Percentiles rank a stretch among this genome's conserved stretches.
Conservation (phyloP, 768 basidiomycete genomes). For the Piloderma croceum region DNA sequence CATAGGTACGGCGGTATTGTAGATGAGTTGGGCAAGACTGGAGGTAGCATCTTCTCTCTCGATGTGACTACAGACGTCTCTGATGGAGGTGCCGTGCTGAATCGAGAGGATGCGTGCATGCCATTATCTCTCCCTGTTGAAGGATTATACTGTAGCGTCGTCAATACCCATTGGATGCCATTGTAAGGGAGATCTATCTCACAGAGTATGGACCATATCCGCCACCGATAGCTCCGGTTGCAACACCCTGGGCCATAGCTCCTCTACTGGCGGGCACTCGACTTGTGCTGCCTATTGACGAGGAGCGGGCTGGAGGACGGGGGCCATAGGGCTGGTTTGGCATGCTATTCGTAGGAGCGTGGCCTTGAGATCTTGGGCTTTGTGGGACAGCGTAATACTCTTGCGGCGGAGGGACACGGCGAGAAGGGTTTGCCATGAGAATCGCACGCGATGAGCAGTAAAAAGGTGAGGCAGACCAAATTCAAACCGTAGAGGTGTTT, state of each 20-base stretch:
- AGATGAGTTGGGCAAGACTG: constrained; percentile 34
- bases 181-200: constrained; percentile 20
- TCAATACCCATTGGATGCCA: too few relatives aligned
- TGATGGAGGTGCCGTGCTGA: constrained; percentile 51
- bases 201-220: constrained; percentile 89
- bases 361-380: constrained; percentile 12
- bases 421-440: not conserved
- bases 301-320: too few relatives aligned
- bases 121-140: constrained; percentile 34
- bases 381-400: constrained; percentile 42
- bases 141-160: constrained; percentile 49
- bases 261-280: not conserved
- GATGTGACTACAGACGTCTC: constrained; percentile 36
- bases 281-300: too few relatives aligned
- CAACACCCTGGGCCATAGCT: constrained; percentile 72
- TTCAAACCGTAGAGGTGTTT: not conserved
- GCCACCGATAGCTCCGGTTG: constrained; percentile 69
- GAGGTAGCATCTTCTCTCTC: constrained; percentile 28
- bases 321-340: too few relatives aligned
- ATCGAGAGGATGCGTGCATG: constrained; percentile 48
- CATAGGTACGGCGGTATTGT: constrained; percentile 69
- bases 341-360: constrained; percentile 22
- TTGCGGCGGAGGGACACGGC: constrained; percentile 25
- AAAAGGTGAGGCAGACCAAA: not conserved
- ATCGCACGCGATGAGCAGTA: not conserved